Evolutionary conservation across 2,329 filamentous ascomycete genomes (phyloP).

Genomic region (Cordyceps cicadae): DNA sequence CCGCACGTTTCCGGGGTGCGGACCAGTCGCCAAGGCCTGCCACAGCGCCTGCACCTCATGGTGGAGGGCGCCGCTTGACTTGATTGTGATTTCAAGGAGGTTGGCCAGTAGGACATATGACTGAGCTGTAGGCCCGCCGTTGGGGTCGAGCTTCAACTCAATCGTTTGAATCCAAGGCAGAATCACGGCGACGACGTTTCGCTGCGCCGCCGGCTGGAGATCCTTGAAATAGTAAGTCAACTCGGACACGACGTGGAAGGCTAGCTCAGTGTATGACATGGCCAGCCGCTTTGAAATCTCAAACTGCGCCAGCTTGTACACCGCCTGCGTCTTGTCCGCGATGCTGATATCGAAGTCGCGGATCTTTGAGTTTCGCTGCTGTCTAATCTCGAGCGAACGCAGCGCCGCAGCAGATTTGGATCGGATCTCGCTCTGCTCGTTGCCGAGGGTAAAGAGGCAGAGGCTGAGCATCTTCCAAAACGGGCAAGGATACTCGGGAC

Average conservation of each 20-base stretch:
- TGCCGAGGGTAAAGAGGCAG: conserved; percentile 85
- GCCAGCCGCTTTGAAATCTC: conserved; percentile 88
- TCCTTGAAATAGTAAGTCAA: conserved; percentile 91
- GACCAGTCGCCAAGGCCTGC: conserved; percentile 91
- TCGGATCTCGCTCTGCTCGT: conserved; percentile 79
- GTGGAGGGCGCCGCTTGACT: conserved; percentile 77
- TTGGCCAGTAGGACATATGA: conserved; percentile 96
- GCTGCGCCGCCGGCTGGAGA: conserved; percentile 70
- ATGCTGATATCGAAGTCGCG: conserved; percentile 98
- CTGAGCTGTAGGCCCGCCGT: conserved; percentile 78
- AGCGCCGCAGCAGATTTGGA: conserved; percentile 80
- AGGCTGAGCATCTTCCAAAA: conserved; percentile 89
- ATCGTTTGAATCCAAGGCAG: conserved; percentile 94
- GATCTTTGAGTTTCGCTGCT: conserved; percentile 73
- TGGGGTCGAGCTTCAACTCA: conserved; percentile 84
- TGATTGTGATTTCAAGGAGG: conserved; percentile 91
- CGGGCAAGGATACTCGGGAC: conserved; percentile 71
- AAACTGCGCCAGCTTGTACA: conserved; percentile 96
- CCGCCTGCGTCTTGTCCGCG: conserved; percentile 94
- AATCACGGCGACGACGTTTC: conserved; percentile 90
- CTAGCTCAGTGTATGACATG: conserved; percentile 78
- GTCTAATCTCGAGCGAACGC: conserved; percentile 71
- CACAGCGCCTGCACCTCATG: conserved; percentile 96
- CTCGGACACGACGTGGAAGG: conserved; percentile 92
- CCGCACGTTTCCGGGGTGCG: conserved; percentile 87